These are phyloP conservation scores for Clavispora asparagi DNA, from an alignment of 805 yeast genomes.

Conservation along the genomic window DNA sequence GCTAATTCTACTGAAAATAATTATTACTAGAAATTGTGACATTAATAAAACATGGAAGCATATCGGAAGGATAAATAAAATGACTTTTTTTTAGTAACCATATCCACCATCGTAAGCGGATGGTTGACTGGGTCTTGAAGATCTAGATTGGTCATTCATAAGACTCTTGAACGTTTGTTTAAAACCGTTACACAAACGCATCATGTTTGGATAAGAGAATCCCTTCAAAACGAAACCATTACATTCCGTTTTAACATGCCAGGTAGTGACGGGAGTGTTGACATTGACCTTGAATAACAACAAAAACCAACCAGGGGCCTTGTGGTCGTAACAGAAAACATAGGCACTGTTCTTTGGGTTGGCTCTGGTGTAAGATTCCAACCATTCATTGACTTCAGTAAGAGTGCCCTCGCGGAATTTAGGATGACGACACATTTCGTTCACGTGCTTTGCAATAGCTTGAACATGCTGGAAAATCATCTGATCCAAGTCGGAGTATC, in stretches of 20 bases:
- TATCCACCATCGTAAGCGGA: constrained; percentile 4
- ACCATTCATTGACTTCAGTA: constrained; percentile 78
- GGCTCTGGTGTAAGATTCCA: constrained; percentile 84
- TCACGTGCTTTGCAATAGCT: constrained; percentile 75
- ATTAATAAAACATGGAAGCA: not conserved
- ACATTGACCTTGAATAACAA: constrained; percentile 80
- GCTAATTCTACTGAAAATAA: not conserved
- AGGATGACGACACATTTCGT: constrained; percentile 80
- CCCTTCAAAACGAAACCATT: constrained; percentile 78
- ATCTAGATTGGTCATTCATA: constrained; percentile 17
- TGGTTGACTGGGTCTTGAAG: constrained; percentile 5
- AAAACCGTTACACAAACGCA: constrained; percentile 89
- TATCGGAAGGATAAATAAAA: not conserved
- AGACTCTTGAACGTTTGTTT: constrained; percentile 53
- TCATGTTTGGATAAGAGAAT: constrained; percentile 85
- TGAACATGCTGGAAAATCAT: constrained; percentile 82
- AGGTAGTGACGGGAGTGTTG: constrained; percentile 61
- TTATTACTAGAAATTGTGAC: not conserved
- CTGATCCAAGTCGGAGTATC: constrained; percentile 88
- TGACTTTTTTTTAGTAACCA: constrained; percentile 6
- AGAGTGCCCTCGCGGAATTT: constrained; percentile 80
- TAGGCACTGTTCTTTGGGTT: constrained; percentile 87
- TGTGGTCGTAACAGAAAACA: constrained; percentile 85
- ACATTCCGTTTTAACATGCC: constrained; percentile 90
- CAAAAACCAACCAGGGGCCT: constrained; percentile 90